Evolutionary conservation across 305 asterid species (phyloP).

Genomic region (Fraxinus paxiana): DNA sequence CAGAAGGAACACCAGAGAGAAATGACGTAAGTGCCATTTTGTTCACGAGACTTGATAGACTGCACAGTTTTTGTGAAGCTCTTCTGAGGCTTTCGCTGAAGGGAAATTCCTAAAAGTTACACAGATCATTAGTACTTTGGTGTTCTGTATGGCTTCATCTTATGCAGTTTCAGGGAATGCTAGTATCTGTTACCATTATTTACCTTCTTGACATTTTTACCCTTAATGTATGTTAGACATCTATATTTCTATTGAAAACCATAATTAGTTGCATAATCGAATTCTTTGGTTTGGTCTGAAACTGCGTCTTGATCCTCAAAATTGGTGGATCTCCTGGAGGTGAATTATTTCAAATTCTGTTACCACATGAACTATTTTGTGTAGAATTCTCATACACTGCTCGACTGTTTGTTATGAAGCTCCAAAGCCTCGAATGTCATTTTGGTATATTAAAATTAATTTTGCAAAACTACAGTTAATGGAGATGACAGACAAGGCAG

Average conservation of each 20-base stretch:
- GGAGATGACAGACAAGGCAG: conserved; percentile 63
- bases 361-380: neutral
- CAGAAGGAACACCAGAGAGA: conserved; percentile 66
- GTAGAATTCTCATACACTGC: conserved; percentile 4
- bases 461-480: conserved; percentile 50
- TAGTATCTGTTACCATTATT: neutral
- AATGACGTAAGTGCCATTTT: conserved; percentile 53
- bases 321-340: neutral
- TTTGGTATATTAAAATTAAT: conserved; percentile 13
- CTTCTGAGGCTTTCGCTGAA: neutral
- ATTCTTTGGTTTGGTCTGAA: neutral
- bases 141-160: neutral
- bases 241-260: neutral
- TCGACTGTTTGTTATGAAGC: conserved; percentile 8
- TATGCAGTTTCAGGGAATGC: neutral
- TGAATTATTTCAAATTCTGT: neutral
- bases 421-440: neutral
- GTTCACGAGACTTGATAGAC: neutral
- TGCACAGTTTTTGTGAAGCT: neutral
- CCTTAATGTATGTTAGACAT: neutral
- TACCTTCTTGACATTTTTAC: neutral
- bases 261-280: neutral
- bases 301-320: neutral
- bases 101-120: neutral
- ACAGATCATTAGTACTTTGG: neutral